phyloP scores from a whole-genome alignment of 805 yeast genomes.

The Ogataea populi-albae region DNA sequence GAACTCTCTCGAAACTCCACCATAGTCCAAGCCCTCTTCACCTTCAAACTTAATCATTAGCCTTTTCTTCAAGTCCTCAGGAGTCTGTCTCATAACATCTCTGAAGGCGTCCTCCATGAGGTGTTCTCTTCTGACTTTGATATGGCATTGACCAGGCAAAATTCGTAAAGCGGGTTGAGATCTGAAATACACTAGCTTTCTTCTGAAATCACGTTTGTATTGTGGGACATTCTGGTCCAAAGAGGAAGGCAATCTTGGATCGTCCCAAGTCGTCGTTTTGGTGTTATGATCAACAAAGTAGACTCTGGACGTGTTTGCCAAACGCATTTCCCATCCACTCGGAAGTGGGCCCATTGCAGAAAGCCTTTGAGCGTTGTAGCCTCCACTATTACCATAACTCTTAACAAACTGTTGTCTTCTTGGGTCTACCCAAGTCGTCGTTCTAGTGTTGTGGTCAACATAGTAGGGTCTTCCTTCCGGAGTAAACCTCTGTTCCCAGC shows the following conservation, averaged over 20 bases:
- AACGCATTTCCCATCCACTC: slow-evolving; percentile 99
- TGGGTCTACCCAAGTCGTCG: slow-evolving; percentile 99
- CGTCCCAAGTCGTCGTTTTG: slow-evolving; percentile 99
- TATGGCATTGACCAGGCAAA: slow-evolving; percentile 97
- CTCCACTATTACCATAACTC: slow-evolving; percentile 85
- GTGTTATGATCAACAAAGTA: slow-evolving; percentile 99
- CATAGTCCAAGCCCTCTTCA: slow-evolving; percentile 98
- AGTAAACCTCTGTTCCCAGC: slow-evolving; percentile 98
- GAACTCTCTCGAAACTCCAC: slow-evolving; percentile 98
- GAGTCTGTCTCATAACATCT: slow-evolving; percentile 98
- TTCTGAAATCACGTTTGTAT: slow-evolving; percentile 97
- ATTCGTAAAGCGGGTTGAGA: slow-evolving; percentile 97
- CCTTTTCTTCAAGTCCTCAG: slow-evolving; percentile 96
- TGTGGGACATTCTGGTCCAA: slow-evolving; percentile 98
- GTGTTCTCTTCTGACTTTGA: slow-evolving; percentile 94
- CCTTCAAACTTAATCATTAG: slow-evolving; percentile 98
- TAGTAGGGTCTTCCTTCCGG: slow-evolving; percentile 98
- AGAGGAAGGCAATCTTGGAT: slow-evolving; percentile 96
- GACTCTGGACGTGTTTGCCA: slow-evolving; percentile 97
- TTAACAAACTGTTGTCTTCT: slow-evolving; percentile 97
- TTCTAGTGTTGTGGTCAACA: slow-evolving; percentile 98
- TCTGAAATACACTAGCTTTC: slow-evolving; percentile 95
- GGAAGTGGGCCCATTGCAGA: slow-evolving; percentile 98
- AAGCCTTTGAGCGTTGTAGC: slow-evolving; percentile 97
- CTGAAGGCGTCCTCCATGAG: slow-evolving; percentile 97